These are phyloP conservation scores for Penicillium coprophilum DNA, from an alignment of 495 filamentous ascomycete species.

Conservation along the genomic window DNA sequence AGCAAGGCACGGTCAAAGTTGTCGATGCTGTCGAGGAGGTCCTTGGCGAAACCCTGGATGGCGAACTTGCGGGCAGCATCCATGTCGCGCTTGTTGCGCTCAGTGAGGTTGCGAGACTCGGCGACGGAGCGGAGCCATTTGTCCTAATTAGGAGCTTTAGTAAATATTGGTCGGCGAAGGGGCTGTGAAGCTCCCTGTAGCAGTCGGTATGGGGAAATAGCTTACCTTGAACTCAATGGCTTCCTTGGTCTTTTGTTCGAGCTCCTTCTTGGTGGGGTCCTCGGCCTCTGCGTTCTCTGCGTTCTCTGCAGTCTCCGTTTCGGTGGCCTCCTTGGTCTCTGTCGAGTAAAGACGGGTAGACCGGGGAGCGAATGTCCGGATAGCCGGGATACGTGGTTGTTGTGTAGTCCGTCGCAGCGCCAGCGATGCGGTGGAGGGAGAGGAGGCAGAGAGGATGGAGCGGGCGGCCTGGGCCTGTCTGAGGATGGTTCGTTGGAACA, in stretches of 20 bases:
- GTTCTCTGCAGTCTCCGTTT: constrained; percentile 43
- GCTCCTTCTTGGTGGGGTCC: constrained; percentile 57
- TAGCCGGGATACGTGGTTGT: constrained; percentile 33
- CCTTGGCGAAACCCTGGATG: constrained; percentile 89
- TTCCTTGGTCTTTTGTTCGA: constrained; percentile 84
- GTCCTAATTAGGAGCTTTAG: constrained; percentile 59
- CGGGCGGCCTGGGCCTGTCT: constrained; percentile 46
- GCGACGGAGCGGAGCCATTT: constrained; percentile 89
- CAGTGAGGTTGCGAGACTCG: constrained; percentile 96
- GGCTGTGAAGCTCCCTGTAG: neutral
- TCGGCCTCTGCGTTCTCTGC: constrained; percentile 46
- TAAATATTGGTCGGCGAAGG: constrained; percentile 7
- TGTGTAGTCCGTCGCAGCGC: constrained; percentile 42
- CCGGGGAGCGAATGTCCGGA: constrained; percentile 34
- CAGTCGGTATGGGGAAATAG: constrained; percentile 4
- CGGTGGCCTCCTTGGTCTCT: constrained; percentile 36
- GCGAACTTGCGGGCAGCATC: constrained; percentile 85
- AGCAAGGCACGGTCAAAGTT: constrained; percentile 91
- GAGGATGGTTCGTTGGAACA: constrained; percentile 48
- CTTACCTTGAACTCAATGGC: constrained; percentile 81
- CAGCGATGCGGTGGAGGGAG: constrained; percentile 33
- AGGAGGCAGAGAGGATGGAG: constrained; percentile 38
- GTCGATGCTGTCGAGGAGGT: constrained; percentile 91
- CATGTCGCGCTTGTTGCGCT: constrained; percentile 88
- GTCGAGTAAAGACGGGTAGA: constrained; percentile 45